A percentile compares a stretch with the other conserved stretches of the same genome.
Evolutionary conservation across 2,329 filamentous ascomycete species (phyloP).

Genomic region (Microcyclospora pomicola): DNA sequence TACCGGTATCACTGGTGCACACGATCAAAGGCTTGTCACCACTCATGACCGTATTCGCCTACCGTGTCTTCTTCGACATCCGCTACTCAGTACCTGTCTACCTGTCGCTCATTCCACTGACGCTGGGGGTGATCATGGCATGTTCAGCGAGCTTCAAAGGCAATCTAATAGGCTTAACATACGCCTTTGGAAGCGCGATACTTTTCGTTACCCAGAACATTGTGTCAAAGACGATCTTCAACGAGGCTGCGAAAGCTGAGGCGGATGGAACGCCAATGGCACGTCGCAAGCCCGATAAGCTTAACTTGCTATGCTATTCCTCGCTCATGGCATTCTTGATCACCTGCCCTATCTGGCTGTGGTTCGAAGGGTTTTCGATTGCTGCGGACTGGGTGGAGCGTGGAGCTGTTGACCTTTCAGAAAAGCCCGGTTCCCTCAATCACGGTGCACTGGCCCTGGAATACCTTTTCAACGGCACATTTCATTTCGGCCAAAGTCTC

Average conservation of each 20-base stretch:
- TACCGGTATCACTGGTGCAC: conserved; percentile 92
- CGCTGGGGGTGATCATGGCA: conserved; percentile 85
- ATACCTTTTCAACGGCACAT: conserved; percentile 91
- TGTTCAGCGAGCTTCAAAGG: conserved; percentile 87
- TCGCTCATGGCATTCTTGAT: conserved; percentile 81
- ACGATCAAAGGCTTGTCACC: conserved; percentile 97
- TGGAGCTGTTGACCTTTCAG: conserved; percentile 62
- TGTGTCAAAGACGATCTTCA: conserved; percentile 95
- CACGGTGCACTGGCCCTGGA: conserved; percentile 55
- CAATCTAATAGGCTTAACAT: conserved; percentile 78
- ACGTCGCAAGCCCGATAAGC: conserved; percentile 78
- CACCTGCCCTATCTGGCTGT: conserved; percentile 84
- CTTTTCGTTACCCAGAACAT: conserved; percentile 98
- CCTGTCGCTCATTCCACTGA: conserved; percentile 61
- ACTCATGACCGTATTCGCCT: conserved; percentile 86
- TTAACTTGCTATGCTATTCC: conserved; percentile 95
- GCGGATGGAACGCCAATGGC: conserved; percentile 50
- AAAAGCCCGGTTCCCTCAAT: conserved; percentile 59
- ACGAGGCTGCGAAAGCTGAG: conserved; percentile 77
- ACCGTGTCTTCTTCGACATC: conserved; percentile 78
- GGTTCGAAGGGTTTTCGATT: conserved; percentile 70
- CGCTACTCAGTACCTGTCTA: conserved; percentile 80
- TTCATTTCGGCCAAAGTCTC: conserved; percentile 94
- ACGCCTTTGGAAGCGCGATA: conserved; percentile 77
- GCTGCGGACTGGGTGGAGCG: conserved; percentile 67